Conservation (phyloP, 179 eudicot genomes). For the Sideroxylon spinosum region DNA sequence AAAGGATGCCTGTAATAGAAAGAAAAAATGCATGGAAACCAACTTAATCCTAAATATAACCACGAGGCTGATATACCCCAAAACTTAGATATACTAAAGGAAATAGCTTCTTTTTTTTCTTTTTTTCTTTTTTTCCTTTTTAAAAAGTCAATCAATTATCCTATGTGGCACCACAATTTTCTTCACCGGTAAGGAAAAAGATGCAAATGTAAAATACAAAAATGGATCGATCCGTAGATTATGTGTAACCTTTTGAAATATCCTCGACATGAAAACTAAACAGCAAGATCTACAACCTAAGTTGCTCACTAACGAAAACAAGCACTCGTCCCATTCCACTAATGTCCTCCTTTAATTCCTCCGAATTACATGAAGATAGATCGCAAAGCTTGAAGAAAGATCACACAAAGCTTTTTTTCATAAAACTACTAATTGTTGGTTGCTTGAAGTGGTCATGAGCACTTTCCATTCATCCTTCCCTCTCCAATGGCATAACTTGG, state of each 20-base stretch:
- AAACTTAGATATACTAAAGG: too few species aligned
- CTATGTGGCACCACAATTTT: background rate
- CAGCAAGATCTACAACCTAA: background rate
- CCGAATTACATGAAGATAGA: background rate
- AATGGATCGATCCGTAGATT: background rate
- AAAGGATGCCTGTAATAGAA: too few species aligned
- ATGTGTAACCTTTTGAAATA: background rate
- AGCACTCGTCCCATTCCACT: background rate
- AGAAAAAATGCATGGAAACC: too few species aligned
- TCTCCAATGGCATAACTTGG: background rate
- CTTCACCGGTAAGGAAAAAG: background rate
- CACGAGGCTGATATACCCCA: too few species aligned
- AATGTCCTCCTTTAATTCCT: background rate
- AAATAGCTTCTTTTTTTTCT: too few species aligned
- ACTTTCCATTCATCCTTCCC: slow-evolving; percentile 2
- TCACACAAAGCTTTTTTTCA: background rate
- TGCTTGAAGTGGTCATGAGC: background rate
- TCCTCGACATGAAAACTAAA: background rate
- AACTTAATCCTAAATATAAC: too few species aligned
- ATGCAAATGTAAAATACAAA: background rate
- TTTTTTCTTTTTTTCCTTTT: too few species aligned
- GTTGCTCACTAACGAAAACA: background rate
- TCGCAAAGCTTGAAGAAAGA: background rate
- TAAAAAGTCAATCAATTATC: too few species aligned
- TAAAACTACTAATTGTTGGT: background rate